A percentile compares a stretch with the other conserved stretches of the same genome.
Conservation (phyloP, 805 yeast genomes). For the Candida awuae region DNA sequence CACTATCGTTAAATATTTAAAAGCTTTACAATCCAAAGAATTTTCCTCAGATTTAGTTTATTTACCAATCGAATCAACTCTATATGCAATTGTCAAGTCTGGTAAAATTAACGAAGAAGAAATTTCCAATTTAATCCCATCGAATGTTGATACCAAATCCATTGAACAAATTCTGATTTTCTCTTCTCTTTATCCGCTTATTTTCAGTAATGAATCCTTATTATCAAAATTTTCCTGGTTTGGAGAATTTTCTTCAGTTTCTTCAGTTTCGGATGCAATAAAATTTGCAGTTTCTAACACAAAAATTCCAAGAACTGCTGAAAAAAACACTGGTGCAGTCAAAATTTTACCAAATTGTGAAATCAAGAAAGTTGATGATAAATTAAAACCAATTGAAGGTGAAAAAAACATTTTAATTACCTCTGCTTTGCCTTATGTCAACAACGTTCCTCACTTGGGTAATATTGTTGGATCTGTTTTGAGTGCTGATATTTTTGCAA, state of each 20-base stretch:
- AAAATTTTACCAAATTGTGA: conserved; percentile 16
- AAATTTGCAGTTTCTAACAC: conserved; percentile 40
- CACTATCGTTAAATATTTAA: conserved; percentile 59
- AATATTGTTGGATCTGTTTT: conserved; percentile 93
- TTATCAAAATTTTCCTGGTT: conserved; percentile 31
- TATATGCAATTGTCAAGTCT: conserved; percentile 34
- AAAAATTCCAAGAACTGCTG: conserved; percentile 33
- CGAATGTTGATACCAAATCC: conserved; percentile 27
- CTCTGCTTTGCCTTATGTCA: conserved; percentile 95
- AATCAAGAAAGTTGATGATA: conserved; percentile 19
- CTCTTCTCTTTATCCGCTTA: conserved; percentile 45
- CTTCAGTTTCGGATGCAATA: conserved; percentile 39
- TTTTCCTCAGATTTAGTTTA: conserved; percentile 13
- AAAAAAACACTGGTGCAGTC: conserved; percentile 34
- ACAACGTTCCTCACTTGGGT: conserved; percentile 97
- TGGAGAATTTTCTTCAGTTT: conserved; percentile 30
- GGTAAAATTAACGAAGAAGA: conserved; percentile 21
- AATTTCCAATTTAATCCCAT: conserved; percentile 7
- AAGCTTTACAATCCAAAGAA: conserved; percentile 21
- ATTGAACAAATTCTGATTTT: conserved; percentile 54
- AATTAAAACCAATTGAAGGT: conserved; percentile 57
- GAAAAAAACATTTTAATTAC: conserved; percentile 83
- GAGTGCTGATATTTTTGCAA: conserved; percentile 87
- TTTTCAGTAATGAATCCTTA: conserved; percentile 7
- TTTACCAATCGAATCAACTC: conserved; percentile 36